phyloP scores from a whole-genome alignment of 345 rosid species.

The Salix dunnii region DNA sequence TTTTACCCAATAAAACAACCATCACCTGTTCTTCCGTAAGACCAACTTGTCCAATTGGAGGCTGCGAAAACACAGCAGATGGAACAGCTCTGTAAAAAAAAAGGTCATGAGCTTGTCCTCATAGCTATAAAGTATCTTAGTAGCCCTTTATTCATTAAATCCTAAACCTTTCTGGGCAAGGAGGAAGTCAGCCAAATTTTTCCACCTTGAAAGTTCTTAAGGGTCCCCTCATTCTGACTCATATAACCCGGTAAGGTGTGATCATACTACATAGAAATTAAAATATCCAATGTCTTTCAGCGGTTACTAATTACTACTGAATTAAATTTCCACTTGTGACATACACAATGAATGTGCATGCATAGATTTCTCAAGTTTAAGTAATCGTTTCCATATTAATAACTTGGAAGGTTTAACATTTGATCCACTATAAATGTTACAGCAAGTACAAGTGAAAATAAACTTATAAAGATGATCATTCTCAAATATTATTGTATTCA shows the following conservation, averaged over 20 bases:
- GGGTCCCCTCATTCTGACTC: background rate
- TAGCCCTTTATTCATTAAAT: background rate
- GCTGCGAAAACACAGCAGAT: conserved; percentile 93
- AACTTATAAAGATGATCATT: too few relatives aligned
- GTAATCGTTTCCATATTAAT: background rate
- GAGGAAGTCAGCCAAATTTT: too few relatives aligned
- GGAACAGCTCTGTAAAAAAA: conserved; percentile 69
- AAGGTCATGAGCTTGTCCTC: background rate
- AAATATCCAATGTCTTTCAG: background rate
- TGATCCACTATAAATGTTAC: background rate
- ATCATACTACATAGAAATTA: background rate
- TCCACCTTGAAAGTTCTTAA: too few relatives aligned
- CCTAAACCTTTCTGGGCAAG: background rate
- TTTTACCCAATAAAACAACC: too few relatives aligned
- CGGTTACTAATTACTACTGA: background rate
- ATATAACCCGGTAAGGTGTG: too few relatives aligned
- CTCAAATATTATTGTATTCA: background rate
- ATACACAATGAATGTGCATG: background rate
- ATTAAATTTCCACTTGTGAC: background rate
- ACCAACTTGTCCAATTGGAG: conserved; percentile 95
- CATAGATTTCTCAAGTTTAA: background rate
- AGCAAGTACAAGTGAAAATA: too few relatives aligned
- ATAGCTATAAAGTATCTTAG: background rate
- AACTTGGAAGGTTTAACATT: background rate
- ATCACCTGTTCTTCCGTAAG: conserved; percentile 84